Percentiles rank a stretch among this genome's conserved stretches.
These are phyloP conservation scores for Lipomyces lipofer DNA, from an alignment of 805 yeast genomes.

Conservation along the genomic window DNA sequence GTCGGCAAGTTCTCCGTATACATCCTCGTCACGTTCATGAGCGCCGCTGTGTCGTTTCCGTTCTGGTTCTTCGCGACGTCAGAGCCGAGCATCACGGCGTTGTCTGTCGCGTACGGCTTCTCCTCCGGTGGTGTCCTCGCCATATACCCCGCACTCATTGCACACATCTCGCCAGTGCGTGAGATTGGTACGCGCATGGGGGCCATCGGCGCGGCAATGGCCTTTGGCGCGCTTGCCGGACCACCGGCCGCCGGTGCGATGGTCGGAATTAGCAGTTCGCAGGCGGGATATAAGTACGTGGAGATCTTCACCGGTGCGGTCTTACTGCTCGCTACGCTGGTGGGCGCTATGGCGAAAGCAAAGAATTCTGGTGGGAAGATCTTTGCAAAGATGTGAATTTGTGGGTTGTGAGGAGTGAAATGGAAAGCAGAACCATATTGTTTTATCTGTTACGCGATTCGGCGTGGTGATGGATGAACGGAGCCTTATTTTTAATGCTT, in stretches of 20 bases:
- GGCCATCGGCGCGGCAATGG: conserved; percentile 54
- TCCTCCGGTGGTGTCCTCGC: conserved; percentile 40
- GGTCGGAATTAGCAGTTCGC: conserved; percentile 1
- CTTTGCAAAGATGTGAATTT: too few species aligned
- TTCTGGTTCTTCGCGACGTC: conserved; percentile 18
- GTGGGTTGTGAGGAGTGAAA: too few species aligned
- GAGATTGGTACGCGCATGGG: conserved; percentile 55
- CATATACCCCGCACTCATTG: conserved; percentile 39
- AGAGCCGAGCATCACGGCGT: conserved; percentile 21
- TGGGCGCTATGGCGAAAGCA: too few species aligned
- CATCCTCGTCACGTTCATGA: conserved; percentile 35
- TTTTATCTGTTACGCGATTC: too few species aligned
- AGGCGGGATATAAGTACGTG: conserved; percentile 20
- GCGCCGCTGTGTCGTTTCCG: conserved; percentile 37
- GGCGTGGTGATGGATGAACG: too few species aligned
- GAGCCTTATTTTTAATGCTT: too few species aligned
- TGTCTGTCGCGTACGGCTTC: conserved; percentile 39
- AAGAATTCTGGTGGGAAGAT: too few species aligned
- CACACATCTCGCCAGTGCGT: conserved; percentile 34
- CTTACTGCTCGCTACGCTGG: conserved; percentile 17
- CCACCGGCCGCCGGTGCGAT: conserved; percentile 40
- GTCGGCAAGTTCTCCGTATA: conserved; percentile 47
- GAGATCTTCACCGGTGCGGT: conserved; percentile 25
- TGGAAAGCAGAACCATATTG: too few species aligned
- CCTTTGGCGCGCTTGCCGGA: conserved; percentile 46